Evolutionary conservation across 2,329 filamentous ascomycete genomes (phyloP).

Genomic region (Dactylellina sp.): DNA sequence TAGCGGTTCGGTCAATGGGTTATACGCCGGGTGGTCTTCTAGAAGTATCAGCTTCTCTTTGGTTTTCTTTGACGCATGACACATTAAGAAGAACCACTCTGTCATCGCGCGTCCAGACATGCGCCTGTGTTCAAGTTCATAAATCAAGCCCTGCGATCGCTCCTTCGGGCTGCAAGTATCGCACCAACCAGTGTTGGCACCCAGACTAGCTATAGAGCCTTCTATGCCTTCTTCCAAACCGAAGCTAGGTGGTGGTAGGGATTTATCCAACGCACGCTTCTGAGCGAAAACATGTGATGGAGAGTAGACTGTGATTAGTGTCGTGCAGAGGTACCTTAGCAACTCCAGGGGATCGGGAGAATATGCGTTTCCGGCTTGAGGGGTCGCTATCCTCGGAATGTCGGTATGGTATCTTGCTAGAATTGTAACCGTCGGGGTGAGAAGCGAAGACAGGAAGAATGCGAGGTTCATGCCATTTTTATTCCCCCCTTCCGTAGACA

Average conservation of each 20-base stretch:
- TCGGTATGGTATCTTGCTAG: slow-evolving; percentile 86
- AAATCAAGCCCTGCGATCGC: slow-evolving; percentile 78
- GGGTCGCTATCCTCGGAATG: slow-evolving; percentile 70
- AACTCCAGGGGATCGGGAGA: slow-evolving; percentile 77
- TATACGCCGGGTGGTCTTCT: slow-evolving; percentile 80
- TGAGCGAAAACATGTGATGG: slow-evolving; percentile 79
- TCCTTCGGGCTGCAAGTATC: slow-evolving; percentile 61
- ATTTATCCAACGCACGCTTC: slow-evolving; percentile 80
- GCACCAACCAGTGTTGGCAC: slow-evolving; percentile 64
- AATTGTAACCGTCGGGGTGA: slow-evolving; percentile 76
- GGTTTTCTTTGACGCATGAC: slow-evolving; percentile 50
- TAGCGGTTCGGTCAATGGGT: slow-evolving; percentile 65
- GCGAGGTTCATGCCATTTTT: slow-evolving; percentile 62
- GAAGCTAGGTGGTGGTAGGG: slow-evolving; percentile 79
- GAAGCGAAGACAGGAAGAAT: slow-evolving; percentile 76
- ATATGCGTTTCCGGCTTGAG: slow-evolving; percentile 62
- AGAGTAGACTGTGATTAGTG: slow-evolving; percentile 79
- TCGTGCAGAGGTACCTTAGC: slow-evolving; percentile 87
- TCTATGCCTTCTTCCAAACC: slow-evolving; percentile 82
- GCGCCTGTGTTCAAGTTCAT: slow-evolving; percentile 76
- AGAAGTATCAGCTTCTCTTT: slow-evolving; percentile 73
- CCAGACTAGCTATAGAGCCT: slow-evolving; percentile 78
- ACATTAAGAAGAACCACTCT: slow-evolving; percentile 74
- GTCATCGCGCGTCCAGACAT: slow-evolving; percentile 81
- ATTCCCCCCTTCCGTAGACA: slow-evolving; percentile 38